Percentiles rank a stretch among this genome's conserved stretches.
These are phyloP conservation scores for Fagopyrum tataricum DNA, from an alignment of 148 eudicot species.

Conservation along the genomic window DNA sequence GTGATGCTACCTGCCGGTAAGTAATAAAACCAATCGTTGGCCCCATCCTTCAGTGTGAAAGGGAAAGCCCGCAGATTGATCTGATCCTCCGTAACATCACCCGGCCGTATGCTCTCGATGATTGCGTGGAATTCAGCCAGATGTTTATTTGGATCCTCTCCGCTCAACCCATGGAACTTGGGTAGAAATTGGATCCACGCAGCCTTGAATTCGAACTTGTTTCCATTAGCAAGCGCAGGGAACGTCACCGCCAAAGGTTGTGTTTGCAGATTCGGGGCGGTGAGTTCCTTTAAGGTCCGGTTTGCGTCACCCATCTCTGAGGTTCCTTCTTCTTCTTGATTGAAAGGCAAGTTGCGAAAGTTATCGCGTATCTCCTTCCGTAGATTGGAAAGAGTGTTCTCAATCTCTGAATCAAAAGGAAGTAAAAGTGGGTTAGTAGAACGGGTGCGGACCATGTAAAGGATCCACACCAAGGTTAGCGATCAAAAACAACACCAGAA, in stretches of 20 bases:
- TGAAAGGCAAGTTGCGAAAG: no score
- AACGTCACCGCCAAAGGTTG: background rate
- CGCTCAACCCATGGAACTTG: constrained; percentile 1
- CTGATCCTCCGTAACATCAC: background rate
- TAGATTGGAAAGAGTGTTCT: background rate
- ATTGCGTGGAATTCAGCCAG: background rate
- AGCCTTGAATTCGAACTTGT: background rate
- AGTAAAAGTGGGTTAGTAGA: background rate
- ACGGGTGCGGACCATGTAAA: background rate
- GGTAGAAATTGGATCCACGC: background rate
- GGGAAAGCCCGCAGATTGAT: background rate
- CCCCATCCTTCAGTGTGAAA: background rate
- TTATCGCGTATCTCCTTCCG: no score
- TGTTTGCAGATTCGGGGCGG: background rate
- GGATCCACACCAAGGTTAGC: constrained; percentile 3
- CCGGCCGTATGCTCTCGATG: background rate
- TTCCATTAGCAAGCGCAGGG: background rate
- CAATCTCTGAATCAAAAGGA: background rate
- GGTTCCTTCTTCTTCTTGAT: background rate
- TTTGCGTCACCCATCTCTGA: background rate
- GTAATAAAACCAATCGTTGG: background rate
- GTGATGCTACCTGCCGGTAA: background rate
- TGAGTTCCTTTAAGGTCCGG: background rate
- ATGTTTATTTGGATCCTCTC: background rate
- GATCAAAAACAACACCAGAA: background rate